A percentile compares a stretch with the other conserved stretches of the same genome.
Evolutionary conservation across 2,329 filamentous ascomycete genomes (phyloP).

Genomic region (Nakataea oryzae): DNA sequence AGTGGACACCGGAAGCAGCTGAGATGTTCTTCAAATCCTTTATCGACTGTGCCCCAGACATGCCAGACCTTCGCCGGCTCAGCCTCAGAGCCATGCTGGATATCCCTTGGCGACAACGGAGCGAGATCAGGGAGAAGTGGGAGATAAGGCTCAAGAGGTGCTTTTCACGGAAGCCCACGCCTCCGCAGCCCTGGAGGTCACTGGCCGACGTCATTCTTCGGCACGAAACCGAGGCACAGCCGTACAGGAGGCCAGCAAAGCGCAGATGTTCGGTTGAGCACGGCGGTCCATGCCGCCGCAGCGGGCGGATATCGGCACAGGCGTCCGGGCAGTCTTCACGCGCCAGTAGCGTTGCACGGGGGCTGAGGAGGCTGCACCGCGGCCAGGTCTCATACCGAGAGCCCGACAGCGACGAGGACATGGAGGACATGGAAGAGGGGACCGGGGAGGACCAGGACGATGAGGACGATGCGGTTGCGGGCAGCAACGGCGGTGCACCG

Average conservation of each 20-base stretch:
- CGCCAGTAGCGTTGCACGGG: slow-evolving; percentile 16
- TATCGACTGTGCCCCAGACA: slow-evolving; percentile 54
- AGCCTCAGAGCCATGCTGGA: slow-evolving; percentile 70
- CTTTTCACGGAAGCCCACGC: slow-evolving; percentile 38
- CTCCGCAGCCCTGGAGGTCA: slow-evolving; percentile 13
- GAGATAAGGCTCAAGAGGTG: slow-evolving; percentile 57
- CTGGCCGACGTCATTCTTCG: slow-evolving; percentile 6
- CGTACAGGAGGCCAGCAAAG: neutral
- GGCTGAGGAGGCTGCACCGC: slow-evolving; percentile 9
- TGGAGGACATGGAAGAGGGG: slow-evolving; percentile 13
- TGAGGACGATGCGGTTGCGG: slow-evolving; percentile 4
- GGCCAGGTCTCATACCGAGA: slow-evolving; percentile 27
- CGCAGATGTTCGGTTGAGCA: neutral
- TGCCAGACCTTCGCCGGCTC: slow-evolving; percentile 60
- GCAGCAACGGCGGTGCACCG: slow-evolving; percentile 1
- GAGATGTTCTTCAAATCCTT: slow-evolving; percentile 72
- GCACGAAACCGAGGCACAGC: neutral
- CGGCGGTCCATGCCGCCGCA: slow-evolving; percentile 22
- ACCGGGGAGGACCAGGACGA: slow-evolving; percentile 7
- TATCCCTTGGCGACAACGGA: slow-evolving; percentile 71
- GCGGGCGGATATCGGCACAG: slow-evolving; percentile 22
- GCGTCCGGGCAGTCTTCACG: slow-evolving; percentile 14
- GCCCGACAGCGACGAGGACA: slow-evolving; percentile 32
- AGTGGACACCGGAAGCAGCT: slow-evolving; percentile 60
- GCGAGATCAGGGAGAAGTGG: slow-evolving; percentile 71